Base-by-base conservation (phyloP, 2,329 filamentous ascomycete genomes). In the Chaetothyriales sp. region DNA sequence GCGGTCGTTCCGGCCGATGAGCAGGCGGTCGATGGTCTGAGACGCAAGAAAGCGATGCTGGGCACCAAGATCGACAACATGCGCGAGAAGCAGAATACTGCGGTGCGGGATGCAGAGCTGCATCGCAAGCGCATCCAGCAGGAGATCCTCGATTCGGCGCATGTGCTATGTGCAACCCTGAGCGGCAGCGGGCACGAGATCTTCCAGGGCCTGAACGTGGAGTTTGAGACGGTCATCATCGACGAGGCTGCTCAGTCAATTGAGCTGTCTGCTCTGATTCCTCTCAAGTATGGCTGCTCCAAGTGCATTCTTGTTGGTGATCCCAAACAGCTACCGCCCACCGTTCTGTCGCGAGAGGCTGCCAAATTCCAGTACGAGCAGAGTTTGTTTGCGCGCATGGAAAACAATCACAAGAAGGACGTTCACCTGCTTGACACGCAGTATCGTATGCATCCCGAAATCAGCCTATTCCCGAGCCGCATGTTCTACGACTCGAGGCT, bases 371-470 rank as follows among this genome's bases (percentile, higher is more conserved):
- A 92, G 57, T 98, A 96, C 68, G 90, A 96, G 63, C 92, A 98
- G 70, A 95, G 87, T 75, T 73, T 98, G 68, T 98, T 98, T 70
- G 92, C 96, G 49, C 84, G 92, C 32, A 98, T 98, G 90, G 92
- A 96, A 64, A 81, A 82, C 61, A 95, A 95, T 57, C 83, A 90
- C 60, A 86, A 87, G 0, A 73, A 84, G 28, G 84, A 93, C 57
- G 81, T 98, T 15, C 90, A 98, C 70, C 75, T 98, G 22, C 79
- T 98, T n/a, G 90, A 96, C 63, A 92, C 84, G 51, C 92, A 98
- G 64, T 98, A 98, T 65, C 92, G 92, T 68, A 98, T 98, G 93
- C 92, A 98, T 69, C 92, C 93, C 0, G 86, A 92, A 59, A 98
- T 98, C 64, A 95, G 88, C 66, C 67, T 73, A 49, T 98, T 95